Evolutionary conservation across 164 flowering plant genomes (phyloP).

Genomic region (Liriodendron chinense): DNA sequence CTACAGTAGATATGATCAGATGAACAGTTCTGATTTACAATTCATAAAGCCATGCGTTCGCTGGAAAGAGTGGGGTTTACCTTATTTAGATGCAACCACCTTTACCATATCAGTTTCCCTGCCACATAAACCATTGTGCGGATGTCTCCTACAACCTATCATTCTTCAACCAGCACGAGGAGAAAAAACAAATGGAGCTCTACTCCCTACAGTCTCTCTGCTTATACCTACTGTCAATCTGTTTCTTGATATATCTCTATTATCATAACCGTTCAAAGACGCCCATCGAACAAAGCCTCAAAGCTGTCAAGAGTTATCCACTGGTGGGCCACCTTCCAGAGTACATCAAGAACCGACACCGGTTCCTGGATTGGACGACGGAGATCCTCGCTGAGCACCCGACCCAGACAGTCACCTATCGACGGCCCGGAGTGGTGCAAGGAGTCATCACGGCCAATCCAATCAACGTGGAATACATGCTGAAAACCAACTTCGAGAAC

Average conservation of each 20-base stretch:
- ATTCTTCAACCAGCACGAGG: background rate
- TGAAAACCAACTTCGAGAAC: slow-evolving; percentile 45
- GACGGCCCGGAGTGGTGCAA: background rate
- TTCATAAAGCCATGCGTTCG: too few species aligned
- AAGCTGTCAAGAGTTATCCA: background rate
- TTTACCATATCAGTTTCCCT: too few species aligned
- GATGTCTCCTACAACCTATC: background rate
- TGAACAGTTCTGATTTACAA: too few species aligned
- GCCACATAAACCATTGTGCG: too few species aligned
- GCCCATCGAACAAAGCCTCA: background rate
- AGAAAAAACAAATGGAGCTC: slow-evolving; percentile 11
- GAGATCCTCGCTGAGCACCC: slow-evolving; percentile 2
- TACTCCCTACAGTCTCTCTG: slow-evolving; percentile 18
- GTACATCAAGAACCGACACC: slow-evolving; percentile 8
- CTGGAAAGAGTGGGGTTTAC: too few species aligned
- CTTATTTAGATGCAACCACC: too few species aligned
- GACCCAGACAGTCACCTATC: slow-evolving; percentile 1
- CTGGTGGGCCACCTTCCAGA: slow-evolving; percentile 6
- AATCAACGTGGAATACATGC: slow-evolving; percentile 37
- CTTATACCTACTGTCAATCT: slow-evolving; percentile 18
- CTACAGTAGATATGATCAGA: too few species aligned
- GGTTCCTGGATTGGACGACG: slow-evolving; percentile 15
- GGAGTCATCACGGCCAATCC: slow-evolving; percentile 42
- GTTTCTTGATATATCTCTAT: slow-evolving; percentile 13
- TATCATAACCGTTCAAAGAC: slow-evolving; percentile 18